These are phyloP conservation scores for Xerocomellus chrysenteron DNA, from an alignment of 768 basidiomycete species.

Conservation along the genomic window DNA sequence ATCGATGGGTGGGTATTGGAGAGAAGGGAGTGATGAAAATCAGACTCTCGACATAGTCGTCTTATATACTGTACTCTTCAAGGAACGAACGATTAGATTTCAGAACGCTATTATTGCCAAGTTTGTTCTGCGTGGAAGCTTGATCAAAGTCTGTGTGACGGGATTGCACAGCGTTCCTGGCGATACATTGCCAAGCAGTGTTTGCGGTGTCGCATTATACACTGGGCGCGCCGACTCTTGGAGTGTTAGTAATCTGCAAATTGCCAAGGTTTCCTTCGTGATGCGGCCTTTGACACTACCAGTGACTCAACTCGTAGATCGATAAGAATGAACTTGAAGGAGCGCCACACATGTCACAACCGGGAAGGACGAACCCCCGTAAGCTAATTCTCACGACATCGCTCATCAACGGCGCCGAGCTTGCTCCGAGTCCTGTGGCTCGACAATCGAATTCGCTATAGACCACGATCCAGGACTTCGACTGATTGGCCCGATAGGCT, in stretches of 20 bases:
- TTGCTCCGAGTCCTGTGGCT: neutral
- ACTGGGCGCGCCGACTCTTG: neutral
- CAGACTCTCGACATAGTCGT: too few species aligned
- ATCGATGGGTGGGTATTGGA: neutral
- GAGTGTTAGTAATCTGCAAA: neutral
- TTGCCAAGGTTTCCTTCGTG: too few species aligned
- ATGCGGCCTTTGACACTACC: neutral
- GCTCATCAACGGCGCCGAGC: neutral
- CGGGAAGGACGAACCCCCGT: too few species aligned
- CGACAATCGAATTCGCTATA: neutral
- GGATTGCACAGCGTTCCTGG: neutral
- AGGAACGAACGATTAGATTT: neutral
- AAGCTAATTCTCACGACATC: neutral
- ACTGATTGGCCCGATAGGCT: neutral
- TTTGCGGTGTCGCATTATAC: neutral
- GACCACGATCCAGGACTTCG: too few species aligned
- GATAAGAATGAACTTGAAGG: neutral
- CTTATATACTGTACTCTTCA: constrained; percentile 5
- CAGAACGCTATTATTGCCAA: neutral
- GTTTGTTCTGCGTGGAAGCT: neutral
- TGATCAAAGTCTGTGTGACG: constrained; percentile 1
- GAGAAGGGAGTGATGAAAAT: neutral
- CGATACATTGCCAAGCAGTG: neutral
- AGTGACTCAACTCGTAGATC: neutral
- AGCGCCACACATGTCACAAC: neutral